Conservation (phyloP, 257 asterid species). For the Jacaranda mimosifolia region DNA sequence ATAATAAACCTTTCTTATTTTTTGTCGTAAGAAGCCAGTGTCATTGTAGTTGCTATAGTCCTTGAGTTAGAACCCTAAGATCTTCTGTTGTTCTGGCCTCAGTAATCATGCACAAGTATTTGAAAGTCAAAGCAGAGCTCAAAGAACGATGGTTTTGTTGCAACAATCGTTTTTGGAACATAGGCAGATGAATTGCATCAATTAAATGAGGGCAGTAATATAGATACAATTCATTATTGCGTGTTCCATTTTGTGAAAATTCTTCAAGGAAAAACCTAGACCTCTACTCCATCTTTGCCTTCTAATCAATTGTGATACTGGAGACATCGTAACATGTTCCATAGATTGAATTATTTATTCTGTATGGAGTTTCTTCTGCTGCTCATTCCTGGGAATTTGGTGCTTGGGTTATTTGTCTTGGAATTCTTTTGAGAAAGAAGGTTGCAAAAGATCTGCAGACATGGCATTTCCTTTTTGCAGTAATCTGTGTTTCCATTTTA, state of each 20-base stretch:
- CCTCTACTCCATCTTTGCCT: neutral
- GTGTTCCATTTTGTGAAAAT: neutral
- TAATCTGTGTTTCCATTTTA: neutral
- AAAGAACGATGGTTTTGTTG: slow-evolving; percentile 11
- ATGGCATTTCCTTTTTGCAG: neutral
- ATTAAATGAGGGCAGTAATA: slow-evolving; percentile 1
- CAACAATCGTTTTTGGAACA: neutral
- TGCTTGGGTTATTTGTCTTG: neutral
- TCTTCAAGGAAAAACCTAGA: slow-evolving; percentile 2
- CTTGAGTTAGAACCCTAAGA: slow-evolving; percentile 21
- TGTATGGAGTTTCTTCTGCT: neutral
- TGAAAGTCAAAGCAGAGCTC: slow-evolving; percentile 25
- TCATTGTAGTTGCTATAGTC: slow-evolving; percentile 12
- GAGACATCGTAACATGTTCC: slow-evolving; percentile 18
- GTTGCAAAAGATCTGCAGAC: neutral
- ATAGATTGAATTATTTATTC: neutral
- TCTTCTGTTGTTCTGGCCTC: slow-evolving; percentile 18
- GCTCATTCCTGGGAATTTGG: neutral
- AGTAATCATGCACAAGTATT: slow-evolving; percentile 14
- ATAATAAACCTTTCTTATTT: neutral
- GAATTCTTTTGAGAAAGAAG: neutral
- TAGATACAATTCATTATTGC: neutral
- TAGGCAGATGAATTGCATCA: neutral
- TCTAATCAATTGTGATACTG: neutral
- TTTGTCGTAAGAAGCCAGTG: neutral